These are phyloP conservation scores for Pestalotiopsis sp. DNA, from an alignment of 2,329 filamentous ascomycete genomes.

Conservation along the genomic window DNA sequence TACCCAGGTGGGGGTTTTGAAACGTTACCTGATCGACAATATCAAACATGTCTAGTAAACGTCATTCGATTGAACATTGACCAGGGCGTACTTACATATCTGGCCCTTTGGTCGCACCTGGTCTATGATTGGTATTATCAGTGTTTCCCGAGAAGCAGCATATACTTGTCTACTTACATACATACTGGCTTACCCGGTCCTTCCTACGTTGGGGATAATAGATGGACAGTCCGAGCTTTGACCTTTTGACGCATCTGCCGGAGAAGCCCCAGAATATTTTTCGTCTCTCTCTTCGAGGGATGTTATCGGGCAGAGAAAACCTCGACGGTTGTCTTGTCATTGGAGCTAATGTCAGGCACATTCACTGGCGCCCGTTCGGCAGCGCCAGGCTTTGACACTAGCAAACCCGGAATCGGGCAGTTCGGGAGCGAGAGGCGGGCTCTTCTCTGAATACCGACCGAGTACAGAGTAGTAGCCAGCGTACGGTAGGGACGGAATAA, in stretches of 20 bases:
- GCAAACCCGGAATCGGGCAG: neutral
- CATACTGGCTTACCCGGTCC: too few relatives aligned
- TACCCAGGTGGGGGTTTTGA: neutral
- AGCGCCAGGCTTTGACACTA: constrained; percentile 1
- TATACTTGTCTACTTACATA: too few relatives aligned
- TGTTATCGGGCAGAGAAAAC: neutral
- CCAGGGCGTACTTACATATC: neutral
- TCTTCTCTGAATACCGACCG: neutral
- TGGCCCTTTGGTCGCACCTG: neutral
- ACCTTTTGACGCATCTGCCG: neutral
- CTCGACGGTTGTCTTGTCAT: constrained; percentile 18
- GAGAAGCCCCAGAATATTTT: neutral
- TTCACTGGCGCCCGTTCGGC: constrained; percentile 8
- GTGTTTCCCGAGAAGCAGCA: neutral
- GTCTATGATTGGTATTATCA: neutral
- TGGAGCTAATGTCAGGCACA: constrained; percentile 29
- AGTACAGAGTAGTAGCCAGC: neutral
- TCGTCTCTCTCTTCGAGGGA: constrained; percentile 21
- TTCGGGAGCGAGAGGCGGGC: neutral
- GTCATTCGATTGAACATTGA: neutral
- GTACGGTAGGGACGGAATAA: neutral
- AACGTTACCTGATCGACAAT: constrained; percentile 8
- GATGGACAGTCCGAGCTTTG: neutral
- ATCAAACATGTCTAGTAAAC: neutral
- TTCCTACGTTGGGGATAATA: too few relatives aligned